phyloP scores from a whole-genome alignment of 805 yeast genomes.

The Hanseniaspora occidentalis region DNA sequence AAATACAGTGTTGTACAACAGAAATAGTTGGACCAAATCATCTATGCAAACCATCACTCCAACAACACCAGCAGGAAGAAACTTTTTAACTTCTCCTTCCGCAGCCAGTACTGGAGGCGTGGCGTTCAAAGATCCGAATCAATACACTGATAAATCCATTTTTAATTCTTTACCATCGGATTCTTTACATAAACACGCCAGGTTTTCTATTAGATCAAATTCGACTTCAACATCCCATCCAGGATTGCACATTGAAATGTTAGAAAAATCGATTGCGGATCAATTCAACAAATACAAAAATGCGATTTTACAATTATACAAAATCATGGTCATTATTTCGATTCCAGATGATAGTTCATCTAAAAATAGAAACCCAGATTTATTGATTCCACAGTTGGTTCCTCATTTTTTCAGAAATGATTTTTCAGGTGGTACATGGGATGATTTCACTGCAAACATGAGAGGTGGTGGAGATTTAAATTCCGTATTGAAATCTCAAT shows the following conservation, averaged over 20 bases:
- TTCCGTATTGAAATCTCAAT: not conserved
- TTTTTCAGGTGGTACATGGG: slow-evolving; percentile 73
- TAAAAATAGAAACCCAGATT: slow-evolving; percentile 4
- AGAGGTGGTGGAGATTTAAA: not conserved
- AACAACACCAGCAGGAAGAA: not conserved
- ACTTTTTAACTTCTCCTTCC: not conserved
- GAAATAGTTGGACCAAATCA: not conserved
- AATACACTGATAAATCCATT: no score
- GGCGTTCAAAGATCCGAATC: not conserved
- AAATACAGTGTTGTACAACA: no score
- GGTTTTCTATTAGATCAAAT: not conserved
- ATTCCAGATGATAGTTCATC: slow-evolving; percentile 10
- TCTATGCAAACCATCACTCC: not conserved
- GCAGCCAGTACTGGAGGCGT: not conserved
- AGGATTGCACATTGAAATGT: slow-evolving; percentile 8
- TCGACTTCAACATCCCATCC: slow-evolving; percentile 5
- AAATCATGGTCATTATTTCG: slow-evolving; percentile 15
- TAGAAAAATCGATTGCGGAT: slow-evolving; percentile 13
- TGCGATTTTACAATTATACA: slow-evolving; percentile 20
- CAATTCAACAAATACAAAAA: slow-evolving; percentile 21
- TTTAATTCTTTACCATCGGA: no score
- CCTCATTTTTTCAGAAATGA: slow-evolving; percentile 57
- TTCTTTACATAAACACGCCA: not conserved
- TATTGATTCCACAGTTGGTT: slow-evolving; percentile 44
- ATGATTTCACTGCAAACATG: slow-evolving; percentile 43